Conservation (phyloP, 2,329 filamentous ascomycete species). For the Parafenestella ontariensis region DNA sequence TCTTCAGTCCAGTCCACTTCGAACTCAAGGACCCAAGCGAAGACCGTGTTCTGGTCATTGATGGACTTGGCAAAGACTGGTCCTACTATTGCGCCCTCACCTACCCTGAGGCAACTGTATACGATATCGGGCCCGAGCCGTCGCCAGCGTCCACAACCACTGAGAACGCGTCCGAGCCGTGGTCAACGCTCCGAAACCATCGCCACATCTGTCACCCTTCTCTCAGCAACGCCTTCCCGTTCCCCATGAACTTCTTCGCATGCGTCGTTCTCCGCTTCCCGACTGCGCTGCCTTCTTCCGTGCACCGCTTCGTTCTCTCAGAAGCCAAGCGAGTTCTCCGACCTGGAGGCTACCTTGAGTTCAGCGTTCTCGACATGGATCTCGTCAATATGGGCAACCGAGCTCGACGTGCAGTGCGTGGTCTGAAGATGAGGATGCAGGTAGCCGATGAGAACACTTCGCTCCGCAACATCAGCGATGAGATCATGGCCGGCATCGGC, state of each 20-base stretch:
- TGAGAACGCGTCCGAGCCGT: slow-evolving; percentile 33
- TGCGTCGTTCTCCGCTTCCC: slow-evolving; percentile 81
- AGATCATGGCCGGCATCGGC: slow-evolving; percentile 70
- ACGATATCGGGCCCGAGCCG: slow-evolving; percentile 65
- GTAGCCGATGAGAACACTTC: slow-evolving; percentile 65
- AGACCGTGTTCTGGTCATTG: slow-evolving; percentile 75
- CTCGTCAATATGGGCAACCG: slow-evolving; percentile 81
- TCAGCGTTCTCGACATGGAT: slow-evolving; percentile 79
- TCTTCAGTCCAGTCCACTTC: slow-evolving; percentile 81
- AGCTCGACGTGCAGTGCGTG: slow-evolving; percentile 71
- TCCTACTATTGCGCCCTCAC: slow-evolving; percentile 85
- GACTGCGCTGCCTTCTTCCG: slow-evolving; percentile 68
- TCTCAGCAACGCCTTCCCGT: slow-evolving; percentile 72
- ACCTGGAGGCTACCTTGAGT: slow-evolving; percentile 79
- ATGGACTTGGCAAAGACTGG: slow-evolving; percentile 90
- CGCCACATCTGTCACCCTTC: slow-evolving; percentile 74
- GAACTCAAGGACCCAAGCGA: slow-evolving; percentile 67
- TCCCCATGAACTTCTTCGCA: slow-evolving; percentile 76
- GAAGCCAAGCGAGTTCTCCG: slow-evolving; percentile 80
- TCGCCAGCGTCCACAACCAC: slow-evolving; percentile 26
- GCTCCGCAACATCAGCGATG: slow-evolving; percentile 62
- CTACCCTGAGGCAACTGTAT: slow-evolving; percentile 76
- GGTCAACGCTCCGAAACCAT: slow-evolving; percentile 66
- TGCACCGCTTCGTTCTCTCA: slow-evolving; percentile 74
- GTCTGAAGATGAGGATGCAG: slow-evolving; percentile 74